phyloP scores from a whole-genome alignment of 2,329 filamentous ascomycete genomes.

The Ascochyta fabae region DNA sequence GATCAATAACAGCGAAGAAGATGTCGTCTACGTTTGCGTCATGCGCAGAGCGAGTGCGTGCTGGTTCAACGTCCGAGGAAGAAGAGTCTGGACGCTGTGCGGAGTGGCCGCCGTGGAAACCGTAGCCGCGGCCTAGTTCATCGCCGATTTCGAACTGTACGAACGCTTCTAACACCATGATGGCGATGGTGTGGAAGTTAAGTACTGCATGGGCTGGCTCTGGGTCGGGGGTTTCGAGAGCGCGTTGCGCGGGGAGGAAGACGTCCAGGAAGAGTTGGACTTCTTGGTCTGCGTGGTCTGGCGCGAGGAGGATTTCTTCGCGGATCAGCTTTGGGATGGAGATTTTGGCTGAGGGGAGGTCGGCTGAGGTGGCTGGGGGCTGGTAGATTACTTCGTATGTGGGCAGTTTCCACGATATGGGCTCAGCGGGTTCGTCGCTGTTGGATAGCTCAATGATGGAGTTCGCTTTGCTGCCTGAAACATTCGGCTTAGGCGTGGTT shows the following conservation, averaged over 20 bases:
- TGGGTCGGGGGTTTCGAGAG: conserved; percentile 23
- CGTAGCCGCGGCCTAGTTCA: conserved; percentile 20
- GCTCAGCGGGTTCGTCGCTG: not conserved
- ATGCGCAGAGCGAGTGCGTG: conserved; percentile 8
- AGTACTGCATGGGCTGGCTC: conserved; percentile 32
- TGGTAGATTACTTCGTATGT: conserved; percentile 25
- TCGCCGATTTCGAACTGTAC: conserved; percentile 36
- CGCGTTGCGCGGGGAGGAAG: conserved; percentile 38
- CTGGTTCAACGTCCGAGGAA: not conserved
- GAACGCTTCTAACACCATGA: conserved; percentile 42
- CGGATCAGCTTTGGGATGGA: conserved; percentile 48
- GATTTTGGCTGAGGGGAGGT: conserved; percentile 35
- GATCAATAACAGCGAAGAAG: conserved; percentile 42
- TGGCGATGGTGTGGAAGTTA: conserved; percentile 44
- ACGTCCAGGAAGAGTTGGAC: conserved; percentile 34
- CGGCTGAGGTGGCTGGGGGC: conserved; percentile 11
- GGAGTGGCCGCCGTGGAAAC: conserved; percentile 2
- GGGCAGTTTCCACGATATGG: conserved; percentile 27
- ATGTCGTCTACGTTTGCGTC: conserved; percentile 37
- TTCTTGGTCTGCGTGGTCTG: conserved; percentile 35
- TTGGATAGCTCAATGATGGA: conserved; percentile 9
- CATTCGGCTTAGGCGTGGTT: not conserved
- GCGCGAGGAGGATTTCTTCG: conserved; percentile 37
- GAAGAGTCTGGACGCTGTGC: not conserved
- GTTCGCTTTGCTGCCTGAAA: not conserved